Conservation (phyloP, 257 asterid species). For the Leptodermis oblonga region DNA sequence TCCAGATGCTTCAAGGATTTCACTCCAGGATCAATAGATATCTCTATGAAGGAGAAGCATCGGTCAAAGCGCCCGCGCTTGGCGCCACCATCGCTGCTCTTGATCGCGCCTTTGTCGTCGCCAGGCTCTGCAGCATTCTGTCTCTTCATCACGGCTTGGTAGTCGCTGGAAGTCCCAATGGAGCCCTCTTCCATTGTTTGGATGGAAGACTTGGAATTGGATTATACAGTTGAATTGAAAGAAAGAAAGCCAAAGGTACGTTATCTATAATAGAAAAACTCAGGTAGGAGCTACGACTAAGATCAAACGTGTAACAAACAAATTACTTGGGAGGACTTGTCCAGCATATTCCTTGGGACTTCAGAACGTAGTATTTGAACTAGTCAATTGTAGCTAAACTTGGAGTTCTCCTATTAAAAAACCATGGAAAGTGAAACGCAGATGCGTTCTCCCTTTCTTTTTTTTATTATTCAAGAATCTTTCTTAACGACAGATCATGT, state of each 20-base stretch:
- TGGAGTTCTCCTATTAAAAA: background rate
- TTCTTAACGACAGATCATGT: background rate
- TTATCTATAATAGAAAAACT: background rate
- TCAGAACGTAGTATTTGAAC: background rate
- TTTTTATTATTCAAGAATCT: background rate
- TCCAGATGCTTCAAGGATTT: conserved; percentile 71
- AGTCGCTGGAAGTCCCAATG: conserved; percentile 8
- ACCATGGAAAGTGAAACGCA: background rate
- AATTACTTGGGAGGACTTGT: conserved; percentile 19
- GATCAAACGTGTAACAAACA: conserved; percentile 27
- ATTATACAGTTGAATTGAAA: background rate
- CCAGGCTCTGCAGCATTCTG: conserved; percentile 18
- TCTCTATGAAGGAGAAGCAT: conserved; percentile 54
- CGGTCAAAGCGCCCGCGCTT: conserved; percentile 29
- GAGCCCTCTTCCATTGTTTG: conserved; percentile 31
- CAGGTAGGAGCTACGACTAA: background rate
- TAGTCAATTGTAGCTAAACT: background rate
- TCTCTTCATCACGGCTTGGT: background rate
- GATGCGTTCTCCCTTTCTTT: background rate
- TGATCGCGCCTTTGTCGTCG: conserved; percentile 5
- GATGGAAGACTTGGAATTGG: background rate
- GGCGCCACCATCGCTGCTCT: conserved; percentile 7
- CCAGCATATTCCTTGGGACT: conserved; percentile 15
- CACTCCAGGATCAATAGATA: conserved; percentile 56
- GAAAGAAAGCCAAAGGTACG: too few species aligned